These are phyloP conservation scores for Mentha longifolia DNA, from an alignment of 257 asterid species.

Conservation along the genomic window DNA sequence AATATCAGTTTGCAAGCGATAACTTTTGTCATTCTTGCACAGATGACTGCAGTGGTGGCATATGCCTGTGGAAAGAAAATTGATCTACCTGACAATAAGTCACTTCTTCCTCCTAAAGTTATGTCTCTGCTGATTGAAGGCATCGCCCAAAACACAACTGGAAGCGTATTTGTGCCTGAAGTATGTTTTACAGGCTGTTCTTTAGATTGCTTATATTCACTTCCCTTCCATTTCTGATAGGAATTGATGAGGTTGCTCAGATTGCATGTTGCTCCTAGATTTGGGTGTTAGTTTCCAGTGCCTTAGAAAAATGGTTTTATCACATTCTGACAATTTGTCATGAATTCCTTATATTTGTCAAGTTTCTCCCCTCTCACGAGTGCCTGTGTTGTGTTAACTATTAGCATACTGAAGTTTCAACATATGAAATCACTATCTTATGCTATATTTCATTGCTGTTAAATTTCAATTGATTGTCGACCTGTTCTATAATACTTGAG, in stretches of 20 bases:
- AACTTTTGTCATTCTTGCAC: slow-evolving; percentile 24
- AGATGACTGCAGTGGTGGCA: slow-evolving; percentile 94
- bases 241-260: neutral
- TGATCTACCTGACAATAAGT: slow-evolving; percentile 63
- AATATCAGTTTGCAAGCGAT: slow-evolving; percentile 6
- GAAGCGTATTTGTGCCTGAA: slow-evolving; percentile 88
- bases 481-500: neutral
- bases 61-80: slow-evolving; percentile 67
- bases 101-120: slow-evolving; percentile 56
- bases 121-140: slow-evolving; percentile 76
- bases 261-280: slow-evolving; percentile 11
- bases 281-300: slow-evolving; percentile 5
- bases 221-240: slow-evolving; percentile 16
- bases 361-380: neutral
- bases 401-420: neutral
- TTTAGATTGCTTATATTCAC: slow-evolving; percentile 5
- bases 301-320: neutral
- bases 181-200: slow-evolving; percentile 42
- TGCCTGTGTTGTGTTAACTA: neutral
- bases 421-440: neutral
- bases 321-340: neutral
- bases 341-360: neutral
- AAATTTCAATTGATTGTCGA: neutral
- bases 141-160: slow-evolving; percentile 87
- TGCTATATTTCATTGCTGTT: neutral